Percentiles rank a stretch among this genome's conserved stretches.
phyloP scores from a whole-genome alignment of 1,284 basidiomycete species.

The Moniliophthora roreri region DNA sequence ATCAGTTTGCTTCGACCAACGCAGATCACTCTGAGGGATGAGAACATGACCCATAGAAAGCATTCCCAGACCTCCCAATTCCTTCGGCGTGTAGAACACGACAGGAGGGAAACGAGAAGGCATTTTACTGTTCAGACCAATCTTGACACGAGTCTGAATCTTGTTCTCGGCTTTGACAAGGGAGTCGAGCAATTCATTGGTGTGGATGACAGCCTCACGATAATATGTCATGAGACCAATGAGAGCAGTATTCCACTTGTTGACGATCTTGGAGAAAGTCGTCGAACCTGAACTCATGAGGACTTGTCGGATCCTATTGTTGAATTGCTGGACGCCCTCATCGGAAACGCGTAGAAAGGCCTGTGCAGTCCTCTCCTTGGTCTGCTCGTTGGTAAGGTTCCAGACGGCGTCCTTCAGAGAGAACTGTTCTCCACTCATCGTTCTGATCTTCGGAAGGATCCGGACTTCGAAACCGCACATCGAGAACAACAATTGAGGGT shows the following conservation, averaged over 20 bases:
- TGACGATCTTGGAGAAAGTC: constrained; percentile 99
- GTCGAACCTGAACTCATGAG: constrained; percentile 99
- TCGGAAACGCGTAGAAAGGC: constrained; percentile 98
- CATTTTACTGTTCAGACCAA: constrained; percentile 99
- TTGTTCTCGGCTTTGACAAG: constrained; percentile 98
- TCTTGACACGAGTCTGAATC: constrained; percentile 99
- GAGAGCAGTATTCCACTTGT: constrained; percentile 98
- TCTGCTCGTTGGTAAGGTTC: constrained; percentile 95
- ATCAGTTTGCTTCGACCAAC: constrained; percentile 99
- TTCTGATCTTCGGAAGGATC: constrained; percentile 94
- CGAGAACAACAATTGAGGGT: constrained; percentile 96
- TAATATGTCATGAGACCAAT: constrained; percentile 98
- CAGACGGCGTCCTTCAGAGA: constrained; percentile 96
- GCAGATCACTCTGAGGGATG: constrained; percentile 95
- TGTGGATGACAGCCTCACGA: constrained; percentile 98
- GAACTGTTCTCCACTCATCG: constrained; percentile 94
- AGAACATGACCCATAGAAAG: constrained; percentile 99
- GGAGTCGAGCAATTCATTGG: constrained; percentile 91
- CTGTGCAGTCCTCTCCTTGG: constrained; percentile 96
- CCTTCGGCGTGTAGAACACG: constrained; percentile 96
- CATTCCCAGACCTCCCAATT: constrained; percentile 98
- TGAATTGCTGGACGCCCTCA: constrained; percentile 94
- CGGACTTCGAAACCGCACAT: constrained; percentile 99
- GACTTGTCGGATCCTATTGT: constrained; percentile 95
- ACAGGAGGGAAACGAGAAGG: constrained; percentile 97